Evolutionary conservation across 768 basidiomycete species (phyloP).

Genomic region (Amanita phalloides): DNA sequence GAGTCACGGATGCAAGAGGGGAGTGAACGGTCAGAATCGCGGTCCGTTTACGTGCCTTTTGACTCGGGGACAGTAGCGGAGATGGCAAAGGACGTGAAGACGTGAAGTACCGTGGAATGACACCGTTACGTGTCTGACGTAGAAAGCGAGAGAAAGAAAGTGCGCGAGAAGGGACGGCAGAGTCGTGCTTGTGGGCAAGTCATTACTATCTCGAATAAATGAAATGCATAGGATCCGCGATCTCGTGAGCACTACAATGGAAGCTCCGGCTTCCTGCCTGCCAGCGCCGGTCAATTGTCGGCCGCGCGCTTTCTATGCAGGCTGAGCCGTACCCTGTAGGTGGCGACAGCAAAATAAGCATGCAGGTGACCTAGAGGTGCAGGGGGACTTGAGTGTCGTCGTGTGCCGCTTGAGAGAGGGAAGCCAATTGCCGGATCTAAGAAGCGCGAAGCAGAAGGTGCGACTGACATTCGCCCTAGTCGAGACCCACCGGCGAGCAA

Average conservation of each 20-base stretch:
- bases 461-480: neutral
- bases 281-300: neutral
- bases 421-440: neutral
- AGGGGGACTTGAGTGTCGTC: too few species aligned
- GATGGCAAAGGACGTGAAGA: neutral
- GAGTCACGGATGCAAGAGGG: neutral
- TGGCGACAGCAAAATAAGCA: neutral
- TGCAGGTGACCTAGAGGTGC: too few species aligned
- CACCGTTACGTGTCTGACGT: conserved; percentile 2
- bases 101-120: neutral
- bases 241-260: neutral
- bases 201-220: conserved; percentile 3
- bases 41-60: neutral
- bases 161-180: conserved; percentile 1
- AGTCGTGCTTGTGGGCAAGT: neutral
- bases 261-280: neutral
- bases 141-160: neutral
- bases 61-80: neutral
- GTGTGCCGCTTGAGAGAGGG: neutral
- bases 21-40: neutral
- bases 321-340: neutral
- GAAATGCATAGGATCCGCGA: conserved; percentile 5
- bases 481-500: neutral
- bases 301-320: neutral
- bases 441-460: neutral